Evolutionary conservation across 768 basidiomycete species (phyloP).

Genomic region (Leccinum aurantiacum): DNA sequence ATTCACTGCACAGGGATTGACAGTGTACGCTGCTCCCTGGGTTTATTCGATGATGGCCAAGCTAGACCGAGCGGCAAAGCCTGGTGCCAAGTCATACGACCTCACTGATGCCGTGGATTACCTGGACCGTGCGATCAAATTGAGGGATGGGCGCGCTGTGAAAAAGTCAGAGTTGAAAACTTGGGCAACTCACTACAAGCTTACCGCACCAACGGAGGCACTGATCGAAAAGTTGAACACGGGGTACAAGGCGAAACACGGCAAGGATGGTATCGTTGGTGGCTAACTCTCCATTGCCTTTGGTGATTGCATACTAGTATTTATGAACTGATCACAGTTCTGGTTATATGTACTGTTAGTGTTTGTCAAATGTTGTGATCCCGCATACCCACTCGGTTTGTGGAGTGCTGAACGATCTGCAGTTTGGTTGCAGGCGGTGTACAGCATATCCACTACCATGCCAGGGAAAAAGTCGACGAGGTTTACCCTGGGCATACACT

Average conservation of each 20-base stretch:
- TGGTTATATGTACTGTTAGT: not conserved
- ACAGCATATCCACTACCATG: too few relatives aligned
- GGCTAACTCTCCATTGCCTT: not conserved
- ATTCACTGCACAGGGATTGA: slow-evolving; percentile 8
- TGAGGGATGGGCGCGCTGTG: slow-evolving; percentile 2
- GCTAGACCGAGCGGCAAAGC: slow-evolving; percentile 8
- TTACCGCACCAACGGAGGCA: not conserved
- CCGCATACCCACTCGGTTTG: not conserved
- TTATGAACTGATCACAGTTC: not conserved
- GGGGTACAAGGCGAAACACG: slow-evolving; percentile 2
- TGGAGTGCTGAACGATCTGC: too few relatives aligned
- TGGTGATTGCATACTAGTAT: not conserved
- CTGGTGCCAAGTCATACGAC: slow-evolving; percentile 9
- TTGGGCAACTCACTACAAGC: slow-evolving; percentile 2
- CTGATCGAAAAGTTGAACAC: not conserved
- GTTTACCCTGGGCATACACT: too few relatives aligned
- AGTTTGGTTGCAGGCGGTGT: too few relatives aligned
- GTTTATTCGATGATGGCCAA: slow-evolving; percentile 12
- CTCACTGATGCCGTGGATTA: slow-evolving; percentile 12
- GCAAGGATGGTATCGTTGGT: not conserved
- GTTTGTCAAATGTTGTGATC: not conserved
- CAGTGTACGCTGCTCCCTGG: slow-evolving; percentile 15
- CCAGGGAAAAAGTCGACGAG: too few relatives aligned
- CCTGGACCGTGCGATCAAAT: slow-evolving; percentile 1
- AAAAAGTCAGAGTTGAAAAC: slow-evolving; percentile 7